Conservation (phyloP, 2,329 filamentous ascomycete species). For the Xylariaceae sp. region DNA sequence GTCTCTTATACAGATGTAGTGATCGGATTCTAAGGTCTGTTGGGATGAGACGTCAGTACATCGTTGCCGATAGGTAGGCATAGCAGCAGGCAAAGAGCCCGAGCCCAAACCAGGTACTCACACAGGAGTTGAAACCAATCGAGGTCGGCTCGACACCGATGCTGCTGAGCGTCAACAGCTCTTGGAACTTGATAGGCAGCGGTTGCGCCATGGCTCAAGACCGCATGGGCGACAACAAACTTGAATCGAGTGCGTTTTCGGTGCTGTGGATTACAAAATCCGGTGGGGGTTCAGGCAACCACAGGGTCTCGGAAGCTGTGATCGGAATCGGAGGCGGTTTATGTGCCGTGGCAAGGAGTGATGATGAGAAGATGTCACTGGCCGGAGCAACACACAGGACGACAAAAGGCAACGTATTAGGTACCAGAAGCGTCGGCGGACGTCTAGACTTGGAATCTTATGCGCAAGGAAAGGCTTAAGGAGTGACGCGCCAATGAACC, state of each 20-base stretch:
- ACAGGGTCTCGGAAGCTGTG: slow-evolving; percentile 5
- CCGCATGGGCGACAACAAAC: slow-evolving; percentile 25
- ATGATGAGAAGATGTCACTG: too few species aligned
- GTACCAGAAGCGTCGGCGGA: slow-evolving; percentile 19
- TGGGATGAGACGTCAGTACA: slow-evolving; percentile 19
- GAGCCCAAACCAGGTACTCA: slow-evolving; percentile 41
- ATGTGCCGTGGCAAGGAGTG: not conserved
- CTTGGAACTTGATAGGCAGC: slow-evolving; percentile 88
- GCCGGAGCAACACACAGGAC: slow-evolving; percentile 14
- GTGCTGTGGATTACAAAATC: slow-evolving; percentile 1
- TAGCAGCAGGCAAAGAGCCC: too few species aligned
- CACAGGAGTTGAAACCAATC: slow-evolving; percentile 84
- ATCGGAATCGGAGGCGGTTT: slow-evolving; percentile 5
- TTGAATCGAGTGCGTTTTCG: slow-evolving; percentile 6
- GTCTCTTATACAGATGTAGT: slow-evolving; percentile 93
- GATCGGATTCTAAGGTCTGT: slow-evolving; percentile 95
- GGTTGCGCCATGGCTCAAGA: slow-evolving; percentile 49
- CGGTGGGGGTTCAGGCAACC: slow-evolving; percentile 8
- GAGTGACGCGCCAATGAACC: slow-evolving; percentile 21
- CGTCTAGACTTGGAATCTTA: slow-evolving; percentile 20
- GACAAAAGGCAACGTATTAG: slow-evolving; percentile 18
- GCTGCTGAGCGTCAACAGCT: slow-evolving; percentile 66
- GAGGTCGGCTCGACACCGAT: slow-evolving; percentile 41
- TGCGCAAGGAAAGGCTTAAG: slow-evolving; percentile 17
- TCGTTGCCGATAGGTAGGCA: not conserved